phyloP scores from a whole-genome alignment of 306 rosid genomes.

The Macrotyloma uniflorum region DNA sequence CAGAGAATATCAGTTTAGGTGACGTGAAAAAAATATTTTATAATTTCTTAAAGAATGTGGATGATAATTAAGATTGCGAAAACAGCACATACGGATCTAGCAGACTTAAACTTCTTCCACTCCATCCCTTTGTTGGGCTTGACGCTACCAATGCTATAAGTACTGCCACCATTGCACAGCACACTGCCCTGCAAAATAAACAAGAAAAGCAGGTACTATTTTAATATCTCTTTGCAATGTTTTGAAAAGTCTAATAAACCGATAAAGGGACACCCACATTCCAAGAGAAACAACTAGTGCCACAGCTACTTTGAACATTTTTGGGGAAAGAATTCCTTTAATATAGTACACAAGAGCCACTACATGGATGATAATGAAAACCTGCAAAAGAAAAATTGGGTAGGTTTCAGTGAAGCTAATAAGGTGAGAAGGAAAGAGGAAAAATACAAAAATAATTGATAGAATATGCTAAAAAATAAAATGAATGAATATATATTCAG shows the following conservation, averaged over 20 bases:
- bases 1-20: conserved; percentile 9
- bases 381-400: conserved; percentile 57
- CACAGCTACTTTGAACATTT: conserved; percentile 94
- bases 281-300: conserved; percentile 84
- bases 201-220: conserved; percentile 39
- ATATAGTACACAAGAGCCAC: conserved; percentile 95
- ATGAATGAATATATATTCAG: neutral
- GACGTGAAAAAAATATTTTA: neutral
- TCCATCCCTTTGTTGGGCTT: conserved; percentile 99
- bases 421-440: conserved; percentile 8
- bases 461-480: neutral
- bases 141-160: conserved; percentile 94
- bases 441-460: neutral
- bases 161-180: conserved; percentile 74
- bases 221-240: conserved; percentile 26
- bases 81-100: conserved; percentile 84
- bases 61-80: conserved; percentile 37
- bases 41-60: conserved; percentile 15
- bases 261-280: conserved; percentile 63
- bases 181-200: conserved; percentile 70
- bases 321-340: conserved; percentile 85
- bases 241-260: conserved; percentile 24
- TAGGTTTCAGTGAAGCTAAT: conserved; percentile 35
- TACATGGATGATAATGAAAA: conserved; percentile 92
- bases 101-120: conserved; percentile 97